Evolutionary conservation across 2,329 filamentous ascomycete genomes (phyloP).

Genomic region (Hypomyces perniciosus): DNA sequence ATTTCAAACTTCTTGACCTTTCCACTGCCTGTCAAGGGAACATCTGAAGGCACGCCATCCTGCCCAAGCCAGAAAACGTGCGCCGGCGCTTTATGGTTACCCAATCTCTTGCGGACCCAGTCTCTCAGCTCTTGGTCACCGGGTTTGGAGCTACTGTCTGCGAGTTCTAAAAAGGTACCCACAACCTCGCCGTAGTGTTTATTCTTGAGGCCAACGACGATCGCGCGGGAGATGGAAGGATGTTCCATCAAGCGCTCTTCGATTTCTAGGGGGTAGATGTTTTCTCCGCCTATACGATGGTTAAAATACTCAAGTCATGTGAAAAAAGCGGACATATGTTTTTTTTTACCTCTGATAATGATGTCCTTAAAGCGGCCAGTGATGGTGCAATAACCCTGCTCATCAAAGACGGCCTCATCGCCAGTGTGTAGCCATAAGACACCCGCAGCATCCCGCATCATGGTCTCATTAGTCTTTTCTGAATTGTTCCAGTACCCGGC

Average conservation of each 20-base stretch:
- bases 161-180: constrained; percentile 52
- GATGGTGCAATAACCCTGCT: constrained; percentile 64
- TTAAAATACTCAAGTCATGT: background rate
- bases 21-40: constrained; percentile 65
- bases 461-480: constrained; percentile 62
- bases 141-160: constrained; percentile 33
- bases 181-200: constrained; percentile 70
- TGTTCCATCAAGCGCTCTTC: constrained; percentile 66
- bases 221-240: constrained; percentile 54
- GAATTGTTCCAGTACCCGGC: constrained; percentile 63
- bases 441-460: constrained; percentile 47
- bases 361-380: constrained; percentile 76
- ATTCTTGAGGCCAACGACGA: constrained; percentile 65
- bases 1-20: constrained; percentile 65
- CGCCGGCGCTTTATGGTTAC: constrained; percentile 62
- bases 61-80: constrained; percentile 73
- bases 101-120: constrained; percentile 57
- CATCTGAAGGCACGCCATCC: constrained; percentile 45
- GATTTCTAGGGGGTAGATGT: constrained; percentile 69
- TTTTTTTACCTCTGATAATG: constrained; percentile 57
- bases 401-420: constrained; percentile 63
- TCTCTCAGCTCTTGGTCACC: constrained; percentile 50
- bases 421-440: constrained; percentile 61
- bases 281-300: constrained; percentile 53
- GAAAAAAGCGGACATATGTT: background rate